Base-by-base conservation (phyloP, 352 stramenopile species). In the Pythium coloratum region DNA sequence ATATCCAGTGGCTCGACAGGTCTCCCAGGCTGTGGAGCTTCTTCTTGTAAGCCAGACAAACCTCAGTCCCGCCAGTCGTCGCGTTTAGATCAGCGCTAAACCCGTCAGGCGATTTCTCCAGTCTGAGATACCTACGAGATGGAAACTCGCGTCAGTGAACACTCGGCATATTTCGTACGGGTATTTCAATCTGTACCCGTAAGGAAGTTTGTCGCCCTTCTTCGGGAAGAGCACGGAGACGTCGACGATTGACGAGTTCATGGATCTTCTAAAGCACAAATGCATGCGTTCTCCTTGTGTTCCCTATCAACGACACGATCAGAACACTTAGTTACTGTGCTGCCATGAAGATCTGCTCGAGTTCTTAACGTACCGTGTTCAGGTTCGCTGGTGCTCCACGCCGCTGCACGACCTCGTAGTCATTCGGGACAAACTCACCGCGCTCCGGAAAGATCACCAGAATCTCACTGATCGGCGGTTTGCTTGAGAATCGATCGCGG, bases 41-140 rank as follows among this genome's bases (percentile, higher is more conserved):
- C 55, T 92, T 94, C 66, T 90, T 92, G 78, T 96, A 96, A 58
- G 80, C 84, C 4, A 96, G 59, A 40, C 75, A 88, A 6, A 96
- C 76, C 69, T 96, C 88, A 30, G 83, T 90, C 16, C 84, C 84
- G 2, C 82, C 80, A 46, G 86, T 89, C 46, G 76, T 91, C 32
- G 81, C 76, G 60, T 92, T 92, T 14, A 94, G 64, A 58, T 96
- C 86, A 18, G 85, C 85, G 32, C 76, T 46, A 53, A 93, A 82
- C 0, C 84, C 86, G 54, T 91, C 70, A 0, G 83, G 82, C 10
- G 83, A 81, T 62, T 82, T 86, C 59, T 96, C 86, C 5, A 96
- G 72, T 42, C 89, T 92, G 63, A 90, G 80, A 58, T 88, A 94
- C 0, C 86, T 94, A 61, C 16, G 50, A 7, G 62, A 28, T 4